A percentile compares a stretch with the other conserved stretches of the same genome.
Conservation (phyloP, 2,329 filamentous ascomycete genomes). For the Epichloe sp. region DNA sequence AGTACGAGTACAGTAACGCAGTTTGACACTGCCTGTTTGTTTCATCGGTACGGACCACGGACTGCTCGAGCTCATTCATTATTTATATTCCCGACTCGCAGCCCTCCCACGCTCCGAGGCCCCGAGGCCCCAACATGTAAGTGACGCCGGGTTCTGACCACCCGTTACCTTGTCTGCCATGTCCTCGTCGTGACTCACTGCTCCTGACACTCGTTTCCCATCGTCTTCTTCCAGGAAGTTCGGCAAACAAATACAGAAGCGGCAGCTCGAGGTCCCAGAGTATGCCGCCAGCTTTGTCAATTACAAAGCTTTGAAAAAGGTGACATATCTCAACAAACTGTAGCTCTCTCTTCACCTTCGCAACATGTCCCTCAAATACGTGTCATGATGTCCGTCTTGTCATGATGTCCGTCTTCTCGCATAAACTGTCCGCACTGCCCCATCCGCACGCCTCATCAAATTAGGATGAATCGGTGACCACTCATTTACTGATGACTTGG, state of each 20-base stretch:
- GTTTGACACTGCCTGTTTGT: constrained; percentile 4
- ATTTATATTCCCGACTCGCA: neutral
- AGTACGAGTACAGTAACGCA: neutral
- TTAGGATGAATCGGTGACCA: neutral
- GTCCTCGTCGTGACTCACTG: neutral
- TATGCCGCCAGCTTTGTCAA: constrained; percentile 99
- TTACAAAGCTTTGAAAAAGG: constrained; percentile 99
- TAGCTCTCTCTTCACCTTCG: neutral
- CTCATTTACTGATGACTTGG: neutral
- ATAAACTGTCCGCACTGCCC: neutral
- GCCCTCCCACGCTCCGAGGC: constrained; percentile 7
- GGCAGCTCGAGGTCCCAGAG: constrained; percentile 96
- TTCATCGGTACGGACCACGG: neutral
- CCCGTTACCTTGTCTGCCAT: neutral
- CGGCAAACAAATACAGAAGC: constrained; percentile 98
- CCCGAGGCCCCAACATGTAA: constrained; percentile 22
- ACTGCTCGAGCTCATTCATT: neutral
- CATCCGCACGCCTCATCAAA: neutral
- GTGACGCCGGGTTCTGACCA: constrained; percentile 6
- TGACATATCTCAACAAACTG: constrained; percentile 22
- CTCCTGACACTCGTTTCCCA: constrained; percentile 5
- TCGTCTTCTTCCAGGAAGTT: constrained; percentile 65
- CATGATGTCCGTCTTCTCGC: neutral
- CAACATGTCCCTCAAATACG: neutral
- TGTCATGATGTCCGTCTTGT: neutral